Evolutionary conservation across 225 moss, liverwort and hornwort species (phyloP).

Genomic region (Polytrichum commune): DNA sequence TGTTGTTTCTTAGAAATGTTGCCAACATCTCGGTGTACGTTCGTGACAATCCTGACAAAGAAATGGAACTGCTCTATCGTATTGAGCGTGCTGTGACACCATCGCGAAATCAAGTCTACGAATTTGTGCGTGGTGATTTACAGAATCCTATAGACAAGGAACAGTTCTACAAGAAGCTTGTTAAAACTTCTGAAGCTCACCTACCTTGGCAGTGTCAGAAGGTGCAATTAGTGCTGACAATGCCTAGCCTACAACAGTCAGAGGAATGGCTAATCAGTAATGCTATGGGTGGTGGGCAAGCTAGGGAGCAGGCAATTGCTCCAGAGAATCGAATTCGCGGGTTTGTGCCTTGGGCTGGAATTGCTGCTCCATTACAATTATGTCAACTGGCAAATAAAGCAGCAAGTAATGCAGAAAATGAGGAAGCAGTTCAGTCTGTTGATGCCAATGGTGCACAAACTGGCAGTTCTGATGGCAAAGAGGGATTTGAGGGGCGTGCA

Average conservation of each 20-base stretch:
- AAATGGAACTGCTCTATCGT: constrained; percentile 74
- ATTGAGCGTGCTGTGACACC: constrained; percentile 46
- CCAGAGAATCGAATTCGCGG: constrained; percentile 68
- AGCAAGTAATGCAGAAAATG: constrained; percentile 11
- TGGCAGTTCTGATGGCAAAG: constrained; percentile 25
- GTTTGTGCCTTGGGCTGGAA: constrained; percentile 87
- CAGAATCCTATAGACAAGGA: constrained; percentile 84
- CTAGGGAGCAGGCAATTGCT: constrained; percentile 70
- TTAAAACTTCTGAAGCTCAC: constrained; percentile 54
- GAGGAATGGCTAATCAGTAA: constrained; percentile 77
- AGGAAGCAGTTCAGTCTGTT: neutral
- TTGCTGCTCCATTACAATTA: constrained; percentile 61
- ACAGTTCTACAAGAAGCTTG: constrained; percentile 74
- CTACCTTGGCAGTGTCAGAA: constrained; percentile 78
- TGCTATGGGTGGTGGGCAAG: constrained; percentile 75
- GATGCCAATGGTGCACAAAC: constrained; percentile 6
- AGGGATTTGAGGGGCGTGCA: constrained; percentile 70
- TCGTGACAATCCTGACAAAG: constrained; percentile 56
- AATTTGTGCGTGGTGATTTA: constrained; percentile 71
- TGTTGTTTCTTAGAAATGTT: constrained; percentile 76
- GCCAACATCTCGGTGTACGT: constrained; percentile 65
- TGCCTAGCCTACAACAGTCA: constrained; percentile 38
- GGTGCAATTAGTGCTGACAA: constrained; percentile 46
- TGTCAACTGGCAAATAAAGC: constrained; percentile 19
- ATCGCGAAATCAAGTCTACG: constrained; percentile 56